These are phyloP conservation scores for Podospora pseudoanserina DNA, from an alignment of 495 filamentous ascomycete species.

Conservation along the genomic window DNA sequence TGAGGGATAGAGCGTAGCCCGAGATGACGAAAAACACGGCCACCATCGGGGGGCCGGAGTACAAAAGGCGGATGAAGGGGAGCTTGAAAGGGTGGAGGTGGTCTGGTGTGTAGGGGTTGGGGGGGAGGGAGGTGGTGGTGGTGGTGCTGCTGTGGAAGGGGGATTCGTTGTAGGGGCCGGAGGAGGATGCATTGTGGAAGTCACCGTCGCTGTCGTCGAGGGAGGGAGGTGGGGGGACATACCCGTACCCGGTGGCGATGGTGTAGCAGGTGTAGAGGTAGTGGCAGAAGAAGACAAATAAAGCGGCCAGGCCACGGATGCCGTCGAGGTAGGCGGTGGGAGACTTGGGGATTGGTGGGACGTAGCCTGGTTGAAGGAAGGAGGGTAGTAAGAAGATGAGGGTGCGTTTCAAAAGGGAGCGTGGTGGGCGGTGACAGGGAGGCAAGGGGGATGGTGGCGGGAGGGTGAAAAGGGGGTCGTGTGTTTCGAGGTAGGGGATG, in stretches of 20 bases:
- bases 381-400: not conserved
- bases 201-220: not conserved
- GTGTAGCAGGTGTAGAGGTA: constrained; percentile 43
- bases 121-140: constrained; percentile 26
- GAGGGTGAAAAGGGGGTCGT: not conserved
- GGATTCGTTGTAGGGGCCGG: not conserved
- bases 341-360: not conserved
- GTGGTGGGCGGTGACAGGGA: constrained; percentile 8
- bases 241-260: constrained; percentile 43
- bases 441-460: not conserved
- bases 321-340: constrained; percentile 57
- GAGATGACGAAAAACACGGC: constrained; percentile 75
- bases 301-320: constrained; percentile 55
- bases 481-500: not conserved
- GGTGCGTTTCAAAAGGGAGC: not conserved
- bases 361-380: constrained; percentile 25
- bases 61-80: constrained; percentile 63
- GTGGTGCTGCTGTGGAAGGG: not conserved
- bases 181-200: not conserved
- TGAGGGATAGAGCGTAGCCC: constrained; percentile 65
- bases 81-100: constrained; percentile 53
- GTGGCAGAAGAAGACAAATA: constrained; percentile 57
- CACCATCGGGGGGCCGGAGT: constrained; percentile 68
- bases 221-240: not conserved
- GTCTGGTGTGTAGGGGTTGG: constrained; percentile 14